Evolutionary conservation across 116 monocot species (phyloP).

Genomic region (Phalaenopsis hybrid): DNA sequence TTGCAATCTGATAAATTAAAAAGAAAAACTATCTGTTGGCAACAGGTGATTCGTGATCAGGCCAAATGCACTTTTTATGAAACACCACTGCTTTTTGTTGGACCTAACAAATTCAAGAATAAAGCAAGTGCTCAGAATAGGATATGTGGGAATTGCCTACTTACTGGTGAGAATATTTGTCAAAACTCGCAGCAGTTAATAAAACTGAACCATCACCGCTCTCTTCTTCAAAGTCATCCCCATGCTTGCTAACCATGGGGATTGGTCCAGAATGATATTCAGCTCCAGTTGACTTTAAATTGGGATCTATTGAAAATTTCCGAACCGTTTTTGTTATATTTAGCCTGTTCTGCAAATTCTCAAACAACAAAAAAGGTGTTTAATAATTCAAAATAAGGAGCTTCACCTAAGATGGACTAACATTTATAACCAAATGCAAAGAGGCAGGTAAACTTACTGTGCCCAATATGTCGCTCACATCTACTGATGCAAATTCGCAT

Average conservation of each 20-base stretch:
- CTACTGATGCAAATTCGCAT: slow-evolving; percentile 98
- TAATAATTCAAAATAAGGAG: background rate
- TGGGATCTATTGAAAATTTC: slow-evolving; percentile 88
- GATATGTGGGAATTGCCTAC: slow-evolving; percentile 7
- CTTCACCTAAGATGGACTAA: background rate
- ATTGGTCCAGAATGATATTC: slow-evolving; percentile 78
- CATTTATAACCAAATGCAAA: background rate
- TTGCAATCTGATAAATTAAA: background rate
- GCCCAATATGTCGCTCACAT: slow-evolving; percentile 87
- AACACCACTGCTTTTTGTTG: background rate
- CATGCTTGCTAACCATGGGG: slow-evolving; percentile 75
- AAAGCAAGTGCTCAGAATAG: background rate
- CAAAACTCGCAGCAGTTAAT: slow-evolving; percentile 58
- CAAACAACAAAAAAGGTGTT: background rate
- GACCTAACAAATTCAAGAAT: background rate
- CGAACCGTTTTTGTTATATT: slow-evolving; percentile 94
- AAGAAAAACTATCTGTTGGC: background rate
- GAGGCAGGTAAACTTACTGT: slow-evolving; percentile 52
- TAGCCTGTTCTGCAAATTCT: slow-evolving; percentile 78
- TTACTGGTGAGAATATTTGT: slow-evolving; percentile 69
- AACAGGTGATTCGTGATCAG: background rate
- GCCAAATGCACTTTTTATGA: background rate
- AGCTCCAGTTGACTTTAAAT: slow-evolving; percentile 66
- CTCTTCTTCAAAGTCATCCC: slow-evolving; percentile 73
- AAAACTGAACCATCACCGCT: slow-evolving; percentile 49